These are phyloP conservation scores for Fraxinus albicans DNA, from an alignment of 305 asterid species.

Conservation along the genomic window DNA sequence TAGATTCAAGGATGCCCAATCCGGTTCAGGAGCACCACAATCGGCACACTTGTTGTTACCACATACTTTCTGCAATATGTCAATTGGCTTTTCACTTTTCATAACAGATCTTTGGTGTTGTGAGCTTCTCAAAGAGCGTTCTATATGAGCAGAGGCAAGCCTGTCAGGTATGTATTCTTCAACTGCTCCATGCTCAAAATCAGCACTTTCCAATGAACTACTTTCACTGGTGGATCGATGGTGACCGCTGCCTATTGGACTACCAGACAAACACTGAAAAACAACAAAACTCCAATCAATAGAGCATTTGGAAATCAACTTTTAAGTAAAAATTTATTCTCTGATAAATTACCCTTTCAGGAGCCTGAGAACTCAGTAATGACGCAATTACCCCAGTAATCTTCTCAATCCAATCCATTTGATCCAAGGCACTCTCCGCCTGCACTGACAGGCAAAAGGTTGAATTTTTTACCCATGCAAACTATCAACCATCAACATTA, in stretches of 20 bases:
- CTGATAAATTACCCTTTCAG: slow-evolving; percentile 71
- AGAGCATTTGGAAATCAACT: slow-evolving; percentile 18
- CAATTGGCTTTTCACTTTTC: slow-evolving; percentile 88
- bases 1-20: slow-evolving; percentile 97
- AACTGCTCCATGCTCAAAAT: slow-evolving; percentile 76
- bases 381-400: slow-evolving; percentile 99
- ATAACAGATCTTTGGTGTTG: slow-evolving; percentile 57
- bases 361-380: slow-evolving; percentile 89
- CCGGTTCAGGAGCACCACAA: slow-evolving; percentile 96
- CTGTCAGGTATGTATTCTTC: slow-evolving; percentile 85
- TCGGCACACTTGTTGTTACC: slow-evolving; percentile 96
- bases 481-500: slow-evolving; percentile 22
- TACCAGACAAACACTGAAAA: slow-evolving; percentile 70
- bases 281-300: slow-evolving; percentile 14
- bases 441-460: slow-evolving; percentile 50
- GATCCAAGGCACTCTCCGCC: slow-evolving; percentile 99
- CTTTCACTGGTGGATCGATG: slow-evolving; percentile 97
- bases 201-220: slow-evolving; percentile 92
- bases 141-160: slow-evolving; percentile 58
- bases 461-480: slow-evolving; percentile 27
- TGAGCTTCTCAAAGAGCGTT: slow-evolving; percentile 66
- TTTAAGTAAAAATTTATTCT: not conserved
- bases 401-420: slow-evolving; percentile 99
- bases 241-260: slow-evolving; percentile 94
- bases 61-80: slow-evolving; percentile 67